These are phyloP conservation scores for Aspergillus eucalypticola DNA, from an alignment of 2,329 filamentous ascomycete genomes.

Conservation along the genomic window DNA sequence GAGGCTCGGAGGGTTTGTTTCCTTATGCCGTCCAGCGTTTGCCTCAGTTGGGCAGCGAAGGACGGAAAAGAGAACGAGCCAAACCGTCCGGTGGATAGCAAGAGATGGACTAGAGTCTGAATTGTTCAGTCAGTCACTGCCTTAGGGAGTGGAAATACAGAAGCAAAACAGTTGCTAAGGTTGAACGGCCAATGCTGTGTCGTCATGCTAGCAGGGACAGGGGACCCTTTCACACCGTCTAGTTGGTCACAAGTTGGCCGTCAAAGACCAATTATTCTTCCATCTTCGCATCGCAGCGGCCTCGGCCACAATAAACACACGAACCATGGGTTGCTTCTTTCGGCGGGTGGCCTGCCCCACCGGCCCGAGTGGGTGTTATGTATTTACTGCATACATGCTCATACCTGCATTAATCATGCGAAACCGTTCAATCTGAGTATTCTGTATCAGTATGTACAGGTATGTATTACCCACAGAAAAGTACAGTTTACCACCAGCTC, in stretches of 20 bases:
- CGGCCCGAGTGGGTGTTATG: not conserved
- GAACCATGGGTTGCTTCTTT: slow-evolving; percentile 18
- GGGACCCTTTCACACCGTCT: not conserved
- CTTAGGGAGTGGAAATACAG: too few species aligned
- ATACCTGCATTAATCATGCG: too few species aligned
- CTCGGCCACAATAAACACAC: slow-evolving; percentile 15
- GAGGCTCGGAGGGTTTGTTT: slow-evolving; percentile 11
- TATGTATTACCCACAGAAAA: too few species aligned
- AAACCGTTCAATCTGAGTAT: too few species aligned
- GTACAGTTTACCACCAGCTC: too few species aligned
- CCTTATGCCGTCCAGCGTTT: not conserved
- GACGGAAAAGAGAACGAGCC: slow-evolving; percentile 4
- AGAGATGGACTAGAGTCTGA: too few species aligned
- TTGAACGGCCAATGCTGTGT: slow-evolving; percentile 3
- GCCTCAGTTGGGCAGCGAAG: slow-evolving; percentile 10
- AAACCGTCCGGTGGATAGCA: not conserved
- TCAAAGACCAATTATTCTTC: slow-evolving; percentile 1
- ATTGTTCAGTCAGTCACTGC: too few species aligned
- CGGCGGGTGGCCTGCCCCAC: slow-evolving; percentile 7
- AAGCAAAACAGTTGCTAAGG: too few species aligned
- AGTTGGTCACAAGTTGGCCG: not conserved
- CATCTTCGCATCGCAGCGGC: not conserved
- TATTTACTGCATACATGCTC: too few species aligned
- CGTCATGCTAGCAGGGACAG: slow-evolving; percentile 13
- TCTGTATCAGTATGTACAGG: too few species aligned